Base-by-base conservation (phyloP, 2,329 filamentous ascomycete genomes). In the Phoma sp. region DNA sequence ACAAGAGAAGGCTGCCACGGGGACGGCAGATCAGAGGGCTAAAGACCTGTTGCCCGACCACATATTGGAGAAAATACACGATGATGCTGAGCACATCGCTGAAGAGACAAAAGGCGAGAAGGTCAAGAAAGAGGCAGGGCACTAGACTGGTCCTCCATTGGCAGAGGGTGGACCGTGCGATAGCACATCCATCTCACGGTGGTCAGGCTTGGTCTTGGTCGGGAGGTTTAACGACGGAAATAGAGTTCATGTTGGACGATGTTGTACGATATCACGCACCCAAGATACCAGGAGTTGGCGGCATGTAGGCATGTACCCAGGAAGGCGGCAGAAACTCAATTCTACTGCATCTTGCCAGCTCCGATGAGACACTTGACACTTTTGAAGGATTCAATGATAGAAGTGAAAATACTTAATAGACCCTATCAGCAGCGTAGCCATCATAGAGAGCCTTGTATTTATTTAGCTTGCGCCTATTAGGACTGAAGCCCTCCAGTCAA, bases 1-100 rank as follows among this genome's bases (percentile, higher is more conserved):
- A 54, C 64, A 73, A 10, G 73, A 75, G 48, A 66, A 62, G 41
- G 71, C 68, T 3, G 68, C 73, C 3, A 64, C 66, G 2, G 58
- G 51, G 3, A 50, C 55, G n/a, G 37, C 50, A 2, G 55, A 62
- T 4, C 52, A 62, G 36, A 62, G 66, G 22, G 71, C 71, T 0
- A 70, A 69, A 35, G 71, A 73, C 41, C 29, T 42, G 2, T 52
- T 73, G 42, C 70, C 70, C 1, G 56, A 66, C 10, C 61, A 73
- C 2, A 62, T 72, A 0, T 32, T 70, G 1, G 58, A 65, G 41
- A 62, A 57, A 9, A 67, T 70, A 23, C 67, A 70, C 14, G 55
- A 65, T 6, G 48, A 64, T 37, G 65, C 63, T 10, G 67, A 68
- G 35, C 48, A 67, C 14, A 52, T 71, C 9, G 65, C 66, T 0